Evolutionary conservation across 176 grass and related monocot genomes (phyloP), one percentile per base, ranked within the genome.

Genomic region (Thinopyrum elongatum): DNA sequence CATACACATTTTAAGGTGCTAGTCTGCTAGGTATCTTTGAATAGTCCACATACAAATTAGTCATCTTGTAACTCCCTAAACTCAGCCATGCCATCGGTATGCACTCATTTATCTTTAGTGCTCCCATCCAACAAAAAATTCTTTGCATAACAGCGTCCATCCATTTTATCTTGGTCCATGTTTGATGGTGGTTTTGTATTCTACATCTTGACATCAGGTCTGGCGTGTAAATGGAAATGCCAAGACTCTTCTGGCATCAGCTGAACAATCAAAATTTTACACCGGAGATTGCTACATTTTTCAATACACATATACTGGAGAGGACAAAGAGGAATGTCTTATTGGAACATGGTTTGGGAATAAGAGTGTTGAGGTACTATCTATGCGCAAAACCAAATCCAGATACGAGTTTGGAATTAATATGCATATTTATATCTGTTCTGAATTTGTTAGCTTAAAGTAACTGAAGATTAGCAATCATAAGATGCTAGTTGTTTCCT

Each of bases 271-370:
- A 73, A 99, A 96, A 88, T 88, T 99, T 79, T 96, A 99, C 28
- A 94, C 84, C 7, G 97, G 97, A 76, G 92, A 96, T 89, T 94
- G 97, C 87, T 99, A 96, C 65, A 91, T 99, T 70, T 99, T 99
- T 65, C 94, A 99, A 81, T 99, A 99, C 87, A 88, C 88, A 57
- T 94, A 99, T 69, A 6, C 87, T 66, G 94, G 92, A 86, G 92
- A 94, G 55, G 97, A 96, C n/a, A 94, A 89, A 29, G 97, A 99
- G 80, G 90, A 99, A 90, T 88, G 84, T 77, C 80, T 99, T 79
- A 94, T 96, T 89, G 97, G 97, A 67, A 99, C 92, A 70, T 99
- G 97, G 97, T 90, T 96, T 88, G 97, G 97, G 26, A 93, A 82
- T 55, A 94, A 91, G 67, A 94, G 94, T 65, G 29, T 96, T 64